Conservation (phyloP, 768 basidiomycete species). For the Mycena albidolilacea region DNA sequence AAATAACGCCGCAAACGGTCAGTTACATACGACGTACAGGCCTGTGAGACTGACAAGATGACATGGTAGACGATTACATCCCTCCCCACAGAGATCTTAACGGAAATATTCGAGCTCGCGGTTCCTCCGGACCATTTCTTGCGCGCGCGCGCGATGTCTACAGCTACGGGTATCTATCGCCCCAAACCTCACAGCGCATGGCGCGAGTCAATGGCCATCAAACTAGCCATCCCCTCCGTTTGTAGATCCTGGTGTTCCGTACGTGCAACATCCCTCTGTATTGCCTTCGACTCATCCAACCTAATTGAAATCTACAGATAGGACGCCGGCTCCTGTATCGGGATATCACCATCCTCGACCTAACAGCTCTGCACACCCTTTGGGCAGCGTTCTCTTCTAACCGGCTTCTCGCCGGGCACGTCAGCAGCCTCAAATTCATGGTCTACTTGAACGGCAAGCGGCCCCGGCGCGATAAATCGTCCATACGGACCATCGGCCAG, state of each 20-base stretch:
- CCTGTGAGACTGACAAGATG: neutral
- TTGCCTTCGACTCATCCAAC: neutral
- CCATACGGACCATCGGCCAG: neutral
- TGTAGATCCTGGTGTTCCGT: slow-evolving; percentile 12
- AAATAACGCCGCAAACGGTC: neutral
- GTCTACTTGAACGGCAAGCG: neutral
- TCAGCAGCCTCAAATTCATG: neutral
- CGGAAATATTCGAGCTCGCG: neutral
- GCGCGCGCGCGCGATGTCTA: neutral
- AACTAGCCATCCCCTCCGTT: neutral
- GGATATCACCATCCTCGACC: neutral
- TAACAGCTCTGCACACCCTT: neutral
- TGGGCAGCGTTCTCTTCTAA: neutral
- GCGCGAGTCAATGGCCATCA: slow-evolving; percentile 3
- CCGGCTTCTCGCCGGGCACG: neutral
- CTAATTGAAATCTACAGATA: neutral
- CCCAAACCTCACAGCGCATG: neutral
- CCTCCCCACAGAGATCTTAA: neutral
- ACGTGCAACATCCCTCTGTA: neutral
- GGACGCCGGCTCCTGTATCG: slow-evolving; percentile 11
- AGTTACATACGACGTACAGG: neutral
- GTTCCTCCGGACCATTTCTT: neutral
- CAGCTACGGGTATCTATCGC: neutral
- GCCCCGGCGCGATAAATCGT: neutral
- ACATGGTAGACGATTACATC: neutral